phyloP scores from a whole-genome alignment of 2,329 filamentous ascomycete species.

The Sarocladium brachiariae region DNA sequence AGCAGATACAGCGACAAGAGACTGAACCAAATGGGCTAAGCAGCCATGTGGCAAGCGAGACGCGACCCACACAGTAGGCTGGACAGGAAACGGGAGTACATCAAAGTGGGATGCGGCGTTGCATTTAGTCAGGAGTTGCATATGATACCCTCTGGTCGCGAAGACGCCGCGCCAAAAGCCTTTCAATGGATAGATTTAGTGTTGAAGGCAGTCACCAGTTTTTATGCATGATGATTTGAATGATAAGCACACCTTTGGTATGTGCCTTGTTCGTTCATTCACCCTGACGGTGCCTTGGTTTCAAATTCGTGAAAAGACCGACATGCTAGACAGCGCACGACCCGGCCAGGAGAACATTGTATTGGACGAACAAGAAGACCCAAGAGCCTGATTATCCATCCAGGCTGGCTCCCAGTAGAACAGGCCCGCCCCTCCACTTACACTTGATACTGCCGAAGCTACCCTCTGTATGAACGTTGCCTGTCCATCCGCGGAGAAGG shows the following conservation, averaged over 20 bases:
- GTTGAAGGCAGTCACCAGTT: conserved; percentile 2
- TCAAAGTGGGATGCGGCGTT: neutral
- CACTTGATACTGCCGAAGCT: conserved; percentile 45
- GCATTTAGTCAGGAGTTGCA: conserved; percentile 5
- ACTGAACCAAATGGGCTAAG: neutral
- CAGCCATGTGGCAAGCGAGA: neutral
- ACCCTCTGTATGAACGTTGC: conserved; percentile 53
- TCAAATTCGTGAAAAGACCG: conserved; percentile 47
- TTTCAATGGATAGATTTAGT: neutral
- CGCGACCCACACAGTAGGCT: neutral
- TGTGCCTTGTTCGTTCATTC: conserved; percentile 47
- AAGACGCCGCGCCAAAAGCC: neutral
- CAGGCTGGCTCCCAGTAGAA: conserved; percentile 73
- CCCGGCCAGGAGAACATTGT: conserved; percentile 52
- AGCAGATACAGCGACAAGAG: neutral
- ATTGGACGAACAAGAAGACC: conserved; percentile 59
- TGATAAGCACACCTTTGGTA: neutral
- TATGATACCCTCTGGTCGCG: conserved; percentile 10
- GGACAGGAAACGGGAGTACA: no score
- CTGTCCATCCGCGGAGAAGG: conserved; percentile 58
- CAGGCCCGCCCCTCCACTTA: conserved; percentile 49
- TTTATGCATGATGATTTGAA: neutral
- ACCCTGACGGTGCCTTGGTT: conserved; percentile 28
- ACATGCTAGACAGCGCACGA: conserved; percentile 48
- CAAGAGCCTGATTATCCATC: conserved; percentile 57